These are phyloP conservation scores for Conticribra weissflogii DNA, from an alignment of 108 stramenopile genomes.

Conservation along the genomic window DNA sequence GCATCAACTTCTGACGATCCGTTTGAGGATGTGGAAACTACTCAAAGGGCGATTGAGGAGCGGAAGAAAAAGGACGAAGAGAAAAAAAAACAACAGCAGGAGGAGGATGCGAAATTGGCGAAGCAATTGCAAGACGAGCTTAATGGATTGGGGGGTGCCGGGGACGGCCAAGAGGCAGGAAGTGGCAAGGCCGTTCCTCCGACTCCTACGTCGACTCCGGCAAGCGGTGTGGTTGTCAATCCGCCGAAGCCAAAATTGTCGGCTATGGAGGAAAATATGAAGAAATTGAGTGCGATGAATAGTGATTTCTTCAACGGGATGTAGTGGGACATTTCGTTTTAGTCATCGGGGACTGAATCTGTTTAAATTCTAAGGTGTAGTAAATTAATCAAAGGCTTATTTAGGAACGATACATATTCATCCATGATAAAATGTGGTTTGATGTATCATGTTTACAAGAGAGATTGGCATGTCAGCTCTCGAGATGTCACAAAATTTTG, in stretches of 20 bases:
- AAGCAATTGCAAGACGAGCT: slow-evolving; percentile 44
- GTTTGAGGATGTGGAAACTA: slow-evolving; percentile 71
- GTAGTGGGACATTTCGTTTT: slow-evolving; percentile 18
- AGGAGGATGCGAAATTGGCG: slow-evolving; percentile 52
- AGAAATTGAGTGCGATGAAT: slow-evolving; percentile 79
- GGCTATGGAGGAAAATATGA: slow-evolving; percentile 68
- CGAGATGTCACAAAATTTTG: too few relatives aligned
- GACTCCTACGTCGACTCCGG: slow-evolving; percentile 35
- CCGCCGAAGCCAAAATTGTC: slow-evolving; percentile 52
- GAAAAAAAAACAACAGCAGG: slow-evolving; percentile 39
- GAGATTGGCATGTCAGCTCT: too few relatives aligned
- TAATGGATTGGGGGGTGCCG: slow-evolving; percentile 28
- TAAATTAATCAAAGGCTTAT: too few relatives aligned
- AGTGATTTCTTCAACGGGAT: slow-evolving; percentile 81
- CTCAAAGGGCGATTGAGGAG: slow-evolving; percentile 53
- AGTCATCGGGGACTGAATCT: too few relatives aligned
- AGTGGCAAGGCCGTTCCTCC: slow-evolving; percentile 34
- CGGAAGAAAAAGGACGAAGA: slow-evolving; percentile 49
- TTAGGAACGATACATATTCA: too few relatives aligned
- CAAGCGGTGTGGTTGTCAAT: slow-evolving; percentile 23
- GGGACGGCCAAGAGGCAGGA: slow-evolving; percentile 7
- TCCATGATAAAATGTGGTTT: too few relatives aligned
- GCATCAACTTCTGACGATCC: slow-evolving; percentile 32
- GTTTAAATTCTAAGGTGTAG: too few relatives aligned
- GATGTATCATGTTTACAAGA: too few relatives aligned